Base-by-base conservation (phyloP, 2,329 filamentous ascomycete genomes). In the Paracoccidioides brasiliensis region DNA sequence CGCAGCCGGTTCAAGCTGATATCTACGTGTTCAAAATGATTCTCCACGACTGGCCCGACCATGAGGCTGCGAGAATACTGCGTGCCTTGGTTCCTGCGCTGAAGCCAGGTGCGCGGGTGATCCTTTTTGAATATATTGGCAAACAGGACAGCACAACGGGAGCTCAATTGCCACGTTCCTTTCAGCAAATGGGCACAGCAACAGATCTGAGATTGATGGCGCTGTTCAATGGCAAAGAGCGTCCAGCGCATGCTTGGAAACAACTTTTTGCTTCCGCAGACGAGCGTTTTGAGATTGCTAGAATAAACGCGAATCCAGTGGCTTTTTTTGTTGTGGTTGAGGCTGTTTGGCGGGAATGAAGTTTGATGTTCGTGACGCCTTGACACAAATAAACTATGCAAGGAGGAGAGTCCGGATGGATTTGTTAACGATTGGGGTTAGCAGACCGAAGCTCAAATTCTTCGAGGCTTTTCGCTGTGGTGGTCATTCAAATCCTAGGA, bases 21-120 rank as follows among this genome's bases (percentile, higher is more conserved):
- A 74, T 82, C 15, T 84, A 82, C 67, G 74, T 78, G 61, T 76
- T 82, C 66, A 77, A 79, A 50, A 78, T 76, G 73, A 81, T 84
- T 58, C 66, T 84, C 6, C 80, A 84, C 64, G 81, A 84, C 67
- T 81, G 80, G 69, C 76, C 79, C 0, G 80, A 80, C 12, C 73
- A 74, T 2, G 77, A 80, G 55, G 74, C 74, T 3, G 62, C 76
- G 46, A 70, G 71, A 46, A 76, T 82, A 42, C 67, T 78, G 41
- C 71, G 72, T 57, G 74, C 73, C 22, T 69, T 83, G 7, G 67
- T 80, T 2, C 79, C 80, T 1, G 78, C 78, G 4, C 68, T 83
- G 40, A 82, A 79, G 64, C 76, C 76, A 0, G 80, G 80, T 1
- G 75, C 80, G 0, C 71, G 74, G 37, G 63, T 82, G 4, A 56